These are phyloP conservation scores for Skeletonema costatum DNA, from an alignment of 108 stramenopile genomes.

Conservation along the genomic window DNA sequence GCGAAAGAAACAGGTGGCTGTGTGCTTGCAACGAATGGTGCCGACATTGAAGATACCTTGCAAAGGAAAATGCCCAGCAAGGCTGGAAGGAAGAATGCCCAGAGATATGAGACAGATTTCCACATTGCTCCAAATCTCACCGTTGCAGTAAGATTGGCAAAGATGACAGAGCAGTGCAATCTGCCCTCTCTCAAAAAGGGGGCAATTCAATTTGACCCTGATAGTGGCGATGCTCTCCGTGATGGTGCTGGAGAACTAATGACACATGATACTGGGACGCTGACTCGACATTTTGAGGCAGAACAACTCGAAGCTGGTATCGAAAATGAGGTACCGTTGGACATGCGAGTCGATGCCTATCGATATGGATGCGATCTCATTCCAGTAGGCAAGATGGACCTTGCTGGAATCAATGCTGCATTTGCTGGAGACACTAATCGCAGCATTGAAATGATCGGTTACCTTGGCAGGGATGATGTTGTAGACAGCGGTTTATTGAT, in stretches of 20 bases:
- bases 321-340: slow-evolving; percentile 42
- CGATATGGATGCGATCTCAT: slow-evolving; percentile 77
- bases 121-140: slow-evolving; percentile 71
- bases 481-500: slow-evolving; percentile 50
- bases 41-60: slow-evolving; percentile 59
- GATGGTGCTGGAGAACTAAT: slow-evolving; percentile 57
- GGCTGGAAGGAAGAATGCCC: slow-evolving; percentile 33
- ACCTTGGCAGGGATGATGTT: slow-evolving; percentile 32
- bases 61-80: slow-evolving; percentile 1
- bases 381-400: slow-evolving; percentile 72
- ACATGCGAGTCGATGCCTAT: slow-evolving; percentile 55
- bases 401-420: slow-evolving; percentile 58
- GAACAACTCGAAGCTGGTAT: slow-evolving; percentile 43
- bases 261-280: slow-evolving; percentile 38
- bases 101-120: slow-evolving; percentile 57
- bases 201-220: slow-evolving; percentile 51
- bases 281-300: slow-evolving; percentile 52
- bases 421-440: slow-evolving; percentile 33
- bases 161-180: slow-evolving; percentile 41
- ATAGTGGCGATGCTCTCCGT: slow-evolving; percentile 25
- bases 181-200: slow-evolving; percentile 49
- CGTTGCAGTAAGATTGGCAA: slow-evolving; percentile 48
- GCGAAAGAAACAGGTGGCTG: slow-evolving; percentile 74
- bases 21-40: slow-evolving; percentile 60
- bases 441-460: slow-evolving; percentile 75